These are phyloP conservation scores for Caloboletus inedulis DNA, from an alignment of 1,284 basidiomycete species.

Conservation along the genomic window DNA sequence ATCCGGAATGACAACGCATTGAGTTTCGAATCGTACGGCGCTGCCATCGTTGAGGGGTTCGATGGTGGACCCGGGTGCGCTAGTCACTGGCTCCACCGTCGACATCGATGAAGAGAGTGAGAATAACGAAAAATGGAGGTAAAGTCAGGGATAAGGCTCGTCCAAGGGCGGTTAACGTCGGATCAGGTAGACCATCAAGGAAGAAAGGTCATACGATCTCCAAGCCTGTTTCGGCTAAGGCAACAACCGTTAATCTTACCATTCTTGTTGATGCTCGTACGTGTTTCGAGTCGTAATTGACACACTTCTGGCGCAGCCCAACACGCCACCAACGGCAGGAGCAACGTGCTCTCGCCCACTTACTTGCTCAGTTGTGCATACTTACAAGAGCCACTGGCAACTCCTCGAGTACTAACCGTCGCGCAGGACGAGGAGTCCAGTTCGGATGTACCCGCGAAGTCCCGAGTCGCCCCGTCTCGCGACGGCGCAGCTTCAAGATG, in stretches of 20 bases:
- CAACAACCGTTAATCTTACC: conserved; percentile 12
- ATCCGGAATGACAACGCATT: conserved; percentile 67
- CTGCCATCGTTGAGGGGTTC: conserved; percentile 23
- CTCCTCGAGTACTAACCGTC: not conserved
- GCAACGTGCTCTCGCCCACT: not conserved
- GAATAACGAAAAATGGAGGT: not conserved
- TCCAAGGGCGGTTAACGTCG: not conserved
- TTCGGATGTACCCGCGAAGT: not conserved
- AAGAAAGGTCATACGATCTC: conserved; percentile 25
- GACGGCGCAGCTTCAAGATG: not conserved
- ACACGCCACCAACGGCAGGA: not conserved
- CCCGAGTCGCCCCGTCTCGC: not conserved
- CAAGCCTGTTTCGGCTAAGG: conserved; percentile 9
- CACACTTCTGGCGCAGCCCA: no score
- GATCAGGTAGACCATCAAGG: not conserved
- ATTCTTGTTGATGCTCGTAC: conserved; percentile 10
- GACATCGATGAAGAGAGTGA: conserved; percentile 13
- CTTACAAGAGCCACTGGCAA: no score
- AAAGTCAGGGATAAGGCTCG: not conserved
- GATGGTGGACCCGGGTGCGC: not conserved
- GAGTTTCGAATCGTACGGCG: conserved; percentile 61
- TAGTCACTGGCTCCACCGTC: not conserved
- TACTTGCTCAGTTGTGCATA: no score
- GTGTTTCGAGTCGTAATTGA: not conserved
- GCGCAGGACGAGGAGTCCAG: no score